Percentiles rank a stretch among this genome's conserved stretches.
phyloP scores from a whole-genome alignment of 495 filamentous ascomycete species.

The Lepraria neglecta region DNA sequence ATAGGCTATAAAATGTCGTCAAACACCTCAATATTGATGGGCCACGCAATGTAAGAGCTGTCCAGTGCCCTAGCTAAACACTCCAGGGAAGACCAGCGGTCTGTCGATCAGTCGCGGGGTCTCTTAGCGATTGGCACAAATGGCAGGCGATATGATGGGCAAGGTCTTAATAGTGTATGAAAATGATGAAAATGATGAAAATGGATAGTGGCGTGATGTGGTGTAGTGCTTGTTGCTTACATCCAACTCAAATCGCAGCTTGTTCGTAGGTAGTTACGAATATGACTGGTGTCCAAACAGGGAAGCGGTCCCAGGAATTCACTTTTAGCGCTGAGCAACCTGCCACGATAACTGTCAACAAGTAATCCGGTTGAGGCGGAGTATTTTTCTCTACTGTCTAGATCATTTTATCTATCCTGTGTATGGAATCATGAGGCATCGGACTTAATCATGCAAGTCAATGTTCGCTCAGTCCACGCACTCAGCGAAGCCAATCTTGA shows the following conservation, averaged over 20 bases:
- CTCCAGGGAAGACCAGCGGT: background rate
- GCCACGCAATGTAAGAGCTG: constrained; percentile 7
- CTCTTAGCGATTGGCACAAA: background rate
- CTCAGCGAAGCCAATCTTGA: constrained; percentile 49
- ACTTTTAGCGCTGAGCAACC: background rate
- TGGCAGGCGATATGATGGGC: background rate
- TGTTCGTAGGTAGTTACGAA: background rate
- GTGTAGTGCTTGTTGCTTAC: too few relatives aligned
- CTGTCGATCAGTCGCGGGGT: constrained; percentile 6
- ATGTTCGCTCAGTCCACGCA: background rate
- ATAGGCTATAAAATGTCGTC: background rate
- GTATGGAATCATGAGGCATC: too few relatives aligned
- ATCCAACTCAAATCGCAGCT: too few relatives aligned
- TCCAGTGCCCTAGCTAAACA: background rate
- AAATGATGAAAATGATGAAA: background rate
- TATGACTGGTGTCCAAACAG: background rate
- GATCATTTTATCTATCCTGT: too few relatives aligned
- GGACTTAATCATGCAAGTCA: too few relatives aligned
- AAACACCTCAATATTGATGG: background rate
- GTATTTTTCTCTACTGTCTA: too few relatives aligned
- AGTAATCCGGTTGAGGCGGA: background rate
- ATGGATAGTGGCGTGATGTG: background rate
- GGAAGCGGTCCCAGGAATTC: background rate
- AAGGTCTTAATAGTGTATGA: background rate
- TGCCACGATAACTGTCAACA: background rate